A percentile compares a stretch with the other conserved stretches of the same genome.
Conservation (phyloP, 2,329 filamentous ascomycete species). For the Stylonectria norvegica region DNA sequence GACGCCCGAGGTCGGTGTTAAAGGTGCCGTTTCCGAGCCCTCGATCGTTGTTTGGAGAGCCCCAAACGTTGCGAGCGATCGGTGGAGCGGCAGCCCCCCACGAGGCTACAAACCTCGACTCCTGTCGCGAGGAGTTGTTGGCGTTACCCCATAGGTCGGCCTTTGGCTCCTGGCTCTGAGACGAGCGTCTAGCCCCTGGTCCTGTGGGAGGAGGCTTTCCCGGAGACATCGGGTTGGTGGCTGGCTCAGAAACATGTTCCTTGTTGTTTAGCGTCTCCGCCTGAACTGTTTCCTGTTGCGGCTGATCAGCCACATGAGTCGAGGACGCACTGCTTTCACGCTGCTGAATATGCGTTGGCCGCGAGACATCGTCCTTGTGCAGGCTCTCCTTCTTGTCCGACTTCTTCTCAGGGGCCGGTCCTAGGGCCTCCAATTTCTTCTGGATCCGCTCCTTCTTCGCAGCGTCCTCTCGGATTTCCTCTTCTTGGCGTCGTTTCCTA, state of each 20-base stretch:
- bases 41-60: slow-evolving; percentile 66
- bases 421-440: slow-evolving; percentile 68
- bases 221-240: slow-evolving; percentile 14
- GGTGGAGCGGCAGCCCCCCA: slow-evolving; percentile 48
- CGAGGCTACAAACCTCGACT: slow-evolving; percentile 47
- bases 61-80: slow-evolving; percentile 65
- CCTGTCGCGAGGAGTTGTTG: slow-evolving; percentile 37
- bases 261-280: slow-evolving; percentile 8
- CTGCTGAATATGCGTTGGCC: slow-evolving; percentile 35
- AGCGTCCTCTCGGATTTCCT: slow-evolving; percentile 70
- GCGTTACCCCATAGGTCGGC: slow-evolving; percentile 37
- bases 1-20: slow-evolving; percentile 55
- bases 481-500: slow-evolving; percentile 63
- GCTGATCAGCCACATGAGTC: slow-evolving; percentile 13
- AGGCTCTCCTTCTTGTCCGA: slow-evolving; percentile 50
- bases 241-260: slow-evolving; percentile 8
- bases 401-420: slow-evolving; percentile 59
- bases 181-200: slow-evolving; percentile 26
- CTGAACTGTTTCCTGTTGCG: slow-evolving; percentile 16
- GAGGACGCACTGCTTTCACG: slow-evolving; percentile 20
- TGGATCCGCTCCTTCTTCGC: slow-evolving; percentile 67
- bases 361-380: slow-evolving; percentile 37
- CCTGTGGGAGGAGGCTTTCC: slow-evolving; percentile 13
- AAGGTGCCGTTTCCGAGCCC: slow-evolving; percentile 78
- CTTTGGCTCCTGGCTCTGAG: slow-evolving; percentile 33